Evolutionary conservation across 352 stramenopile genomes (phyloP).

Genomic region (Saprolegnia diclina): DNA sequence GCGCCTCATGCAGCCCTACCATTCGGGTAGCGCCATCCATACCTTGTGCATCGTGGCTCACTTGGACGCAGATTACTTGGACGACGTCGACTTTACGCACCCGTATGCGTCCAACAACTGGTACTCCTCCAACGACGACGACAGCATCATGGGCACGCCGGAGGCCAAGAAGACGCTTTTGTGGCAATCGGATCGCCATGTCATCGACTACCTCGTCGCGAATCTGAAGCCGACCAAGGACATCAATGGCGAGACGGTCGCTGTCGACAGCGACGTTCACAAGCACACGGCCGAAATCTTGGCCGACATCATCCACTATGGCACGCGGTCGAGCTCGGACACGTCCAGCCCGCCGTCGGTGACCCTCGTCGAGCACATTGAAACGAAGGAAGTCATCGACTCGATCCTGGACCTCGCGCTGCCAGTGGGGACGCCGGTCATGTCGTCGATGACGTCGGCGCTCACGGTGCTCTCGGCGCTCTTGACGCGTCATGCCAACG

Average conservation of each 20-base stretch:
- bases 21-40: conserved; percentile 35
- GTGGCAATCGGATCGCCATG: conserved; percentile 66
- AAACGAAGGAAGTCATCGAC: conserved; percentile 64
- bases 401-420: conserved; percentile 60
- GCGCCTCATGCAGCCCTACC: conserved; percentile 74
- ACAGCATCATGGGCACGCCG: conserved; percentile 53
- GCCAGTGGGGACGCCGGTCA: conserved; percentile 34
- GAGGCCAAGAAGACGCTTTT: conserved; percentile 65
- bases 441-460: conserved; percentile 73
- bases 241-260: conserved; percentile 25
- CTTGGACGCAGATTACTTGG: conserved; percentile 58
- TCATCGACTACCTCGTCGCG: conserved; percentile 59
- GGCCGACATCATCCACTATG: conserved; percentile 83
- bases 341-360: conserved; percentile 48
- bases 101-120: conserved; percentile 69
- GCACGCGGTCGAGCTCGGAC: conserved; percentile 51
- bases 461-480: conserved; percentile 73
- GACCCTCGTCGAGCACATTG: conserved; percentile 69
- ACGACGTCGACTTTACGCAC: conserved; percentile 84
- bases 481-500: conserved; percentile 68
- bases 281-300: conserved; percentile 69
- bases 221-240: conserved; percentile 43
- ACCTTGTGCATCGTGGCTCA: neutral
- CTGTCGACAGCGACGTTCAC: conserved; percentile 66
- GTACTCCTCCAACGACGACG: conserved; percentile 57